Evolutionary conservation across 1,139 yeast genomes (phyloP).

Genomic region (Hansenula sp.): DNA sequence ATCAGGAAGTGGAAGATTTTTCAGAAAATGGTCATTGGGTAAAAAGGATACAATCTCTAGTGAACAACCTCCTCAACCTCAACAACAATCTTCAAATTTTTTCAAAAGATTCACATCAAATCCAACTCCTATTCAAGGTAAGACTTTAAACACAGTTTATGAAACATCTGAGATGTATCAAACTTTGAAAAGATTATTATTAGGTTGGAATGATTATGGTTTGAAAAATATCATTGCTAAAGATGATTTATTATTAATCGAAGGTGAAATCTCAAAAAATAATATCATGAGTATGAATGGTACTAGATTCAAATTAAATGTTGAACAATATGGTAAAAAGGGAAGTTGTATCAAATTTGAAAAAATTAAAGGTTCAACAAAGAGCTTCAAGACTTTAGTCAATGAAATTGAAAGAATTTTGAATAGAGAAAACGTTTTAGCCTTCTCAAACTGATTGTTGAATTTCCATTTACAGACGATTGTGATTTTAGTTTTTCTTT

Average conservation of each 20-base stretch:
- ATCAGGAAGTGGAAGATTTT: conserved; percentile 32
- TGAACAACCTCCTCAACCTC: conserved; percentile 31
- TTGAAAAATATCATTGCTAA: conserved; percentile 51
- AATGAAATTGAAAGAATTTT: conserved; percentile 45
- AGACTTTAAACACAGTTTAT: conserved; percentile 26
- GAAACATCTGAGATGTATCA: conserved; percentile 49
- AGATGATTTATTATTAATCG: conserved; percentile 40
- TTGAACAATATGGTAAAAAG: conserved; percentile 32
- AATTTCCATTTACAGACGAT: not conserved
- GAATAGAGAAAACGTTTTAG: conserved; percentile 35
- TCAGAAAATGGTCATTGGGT: conserved; percentile 54
- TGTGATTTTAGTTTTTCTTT: not conserved
- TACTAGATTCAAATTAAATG: conserved; percentile 57
- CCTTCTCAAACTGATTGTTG: conserved; percentile 12
- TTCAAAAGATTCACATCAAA: conserved; percentile 14
- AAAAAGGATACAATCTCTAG: conserved; percentile 40
- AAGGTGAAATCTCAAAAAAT: conserved; percentile 57
- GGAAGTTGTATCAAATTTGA: conserved; percentile 51
- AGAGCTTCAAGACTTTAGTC: conserved; percentile 54
- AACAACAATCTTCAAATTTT: conserved; percentile 9
- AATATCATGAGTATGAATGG: conserved; percentile 62
- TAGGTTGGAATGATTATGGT: conserved; percentile 71
- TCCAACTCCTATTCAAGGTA: conserved; percentile 5
- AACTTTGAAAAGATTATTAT: conserved; percentile 59
- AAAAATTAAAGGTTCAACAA: conserved; percentile 65